Conservation (phyloP, 202 grass and related monocot species). For the Hordeum pubiflorum region DNA sequence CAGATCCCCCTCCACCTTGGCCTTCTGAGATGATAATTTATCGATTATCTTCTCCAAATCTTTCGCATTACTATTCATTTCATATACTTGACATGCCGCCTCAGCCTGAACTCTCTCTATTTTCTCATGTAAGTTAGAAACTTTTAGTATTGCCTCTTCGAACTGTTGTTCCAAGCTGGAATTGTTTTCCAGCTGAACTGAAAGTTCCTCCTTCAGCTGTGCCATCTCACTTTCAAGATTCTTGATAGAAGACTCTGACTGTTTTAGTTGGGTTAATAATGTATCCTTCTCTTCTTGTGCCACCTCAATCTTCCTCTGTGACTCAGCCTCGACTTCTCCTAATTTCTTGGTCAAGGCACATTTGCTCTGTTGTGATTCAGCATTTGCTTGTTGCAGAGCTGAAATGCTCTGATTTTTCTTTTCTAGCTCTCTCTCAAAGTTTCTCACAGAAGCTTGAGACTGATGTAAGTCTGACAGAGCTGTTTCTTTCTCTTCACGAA, state of each 20-base stretch:
- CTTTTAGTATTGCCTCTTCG: conserved; percentile 39
- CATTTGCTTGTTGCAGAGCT: conserved; percentile 36
- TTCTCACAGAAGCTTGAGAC: conserved; percentile 33
- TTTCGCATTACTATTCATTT: conserved; percentile 31
- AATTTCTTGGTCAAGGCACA: conserved; percentile 22
- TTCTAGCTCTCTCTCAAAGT: conserved; percentile 32
- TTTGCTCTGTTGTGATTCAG: conserved; percentile 26
- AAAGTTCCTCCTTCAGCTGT: conserved; percentile 33
- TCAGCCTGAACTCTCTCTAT: conserved; percentile 35
- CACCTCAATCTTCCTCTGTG: conserved; percentile 28
- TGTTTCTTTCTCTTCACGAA: conserved; percentile 41
- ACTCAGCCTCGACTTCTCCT: conserved; percentile 29
- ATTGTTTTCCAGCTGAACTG: conserved; percentile 32
- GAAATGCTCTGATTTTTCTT: conserved; percentile 26
- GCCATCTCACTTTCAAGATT: conserved; percentile 36
- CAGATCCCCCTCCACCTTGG: conserved; percentile 41
- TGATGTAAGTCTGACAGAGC: conserved; percentile 29
- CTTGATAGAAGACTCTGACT: conserved; percentile 23
- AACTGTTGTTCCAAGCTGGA: conserved; percentile 39
- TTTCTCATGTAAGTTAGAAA: conserved; percentile 35
- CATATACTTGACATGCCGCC: conserved; percentile 33
- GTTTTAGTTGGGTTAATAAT: conserved; percentile 31
- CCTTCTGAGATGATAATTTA: conserved; percentile 42
- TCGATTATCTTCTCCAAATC: conserved; percentile 31
- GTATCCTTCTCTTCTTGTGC: conserved; percentile 38